phyloP scores from a whole-genome alignment of 805 yeast species.

The Ogataea angusta region DNA sequence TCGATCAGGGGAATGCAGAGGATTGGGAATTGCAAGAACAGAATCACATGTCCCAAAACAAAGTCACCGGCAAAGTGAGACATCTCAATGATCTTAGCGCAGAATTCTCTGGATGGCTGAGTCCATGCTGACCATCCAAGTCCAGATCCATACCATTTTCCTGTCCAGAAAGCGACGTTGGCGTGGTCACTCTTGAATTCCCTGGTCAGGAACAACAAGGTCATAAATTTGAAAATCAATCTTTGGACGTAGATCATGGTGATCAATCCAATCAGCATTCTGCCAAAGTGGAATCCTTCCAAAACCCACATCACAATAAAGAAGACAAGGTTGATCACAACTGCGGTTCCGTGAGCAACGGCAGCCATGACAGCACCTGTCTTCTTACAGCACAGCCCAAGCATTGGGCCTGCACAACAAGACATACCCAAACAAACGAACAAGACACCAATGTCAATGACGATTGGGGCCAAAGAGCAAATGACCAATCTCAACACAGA shows the following conservation, averaged over 20 bases:
- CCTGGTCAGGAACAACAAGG: conserved; percentile 77
- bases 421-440: conserved; percentile 76
- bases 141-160: conserved; percentile 97
- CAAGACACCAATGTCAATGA: conserved; percentile 80
- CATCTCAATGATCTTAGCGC: conserved; percentile 89
- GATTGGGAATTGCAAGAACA: conserved; percentile 87
- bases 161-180: conserved; percentile 99
- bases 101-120: conserved; percentile 93
- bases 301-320: conserved; percentile 96
- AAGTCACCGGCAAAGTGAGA: conserved; percentile 97
- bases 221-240: conserved; percentile 78
- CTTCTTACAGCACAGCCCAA: conserved; percentile 93
- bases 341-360: conserved; percentile 93
- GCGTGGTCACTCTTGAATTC: conserved; percentile 95
- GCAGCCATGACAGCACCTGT: conserved; percentile 96
- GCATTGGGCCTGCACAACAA: conserved; percentile 96
- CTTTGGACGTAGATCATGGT: conserved; percentile 87
- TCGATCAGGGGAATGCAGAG: conserved; percentile 83
- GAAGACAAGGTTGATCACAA: conserved; percentile 78
- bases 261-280: conserved; percentile 81
- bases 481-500: conserved; percentile 68
- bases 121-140: conserved; percentile 92
- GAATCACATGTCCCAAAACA: conserved; percentile 81
- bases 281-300: conserved; percentile 86
- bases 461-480: conserved; percentile 89